Percentiles rank a stretch among this genome's conserved stretches.
Evolutionary conservation across 139 green algal species (phyloP).

Genomic region (Zygnema circumcarinatum): DNA sequence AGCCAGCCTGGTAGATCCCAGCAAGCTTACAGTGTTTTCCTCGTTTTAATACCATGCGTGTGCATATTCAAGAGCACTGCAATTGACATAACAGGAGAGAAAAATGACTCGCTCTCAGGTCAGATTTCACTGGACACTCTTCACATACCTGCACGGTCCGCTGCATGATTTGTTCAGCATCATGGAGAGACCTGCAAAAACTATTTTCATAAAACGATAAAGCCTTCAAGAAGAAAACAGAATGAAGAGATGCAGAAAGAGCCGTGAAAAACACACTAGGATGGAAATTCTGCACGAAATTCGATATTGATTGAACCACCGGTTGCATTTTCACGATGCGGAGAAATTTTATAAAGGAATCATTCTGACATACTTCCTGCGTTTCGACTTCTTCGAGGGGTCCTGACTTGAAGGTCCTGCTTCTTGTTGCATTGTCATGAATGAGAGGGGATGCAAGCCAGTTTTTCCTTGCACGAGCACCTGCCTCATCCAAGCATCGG

Average conservation of each 20-base stretch:
- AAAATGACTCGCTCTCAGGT: neutral
- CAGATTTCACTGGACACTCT: neutral
- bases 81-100: neutral
- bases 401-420: no score
- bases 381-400: neutral
- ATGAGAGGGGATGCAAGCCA: no score
- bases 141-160: neutral
- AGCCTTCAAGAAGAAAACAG: neutral
- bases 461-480: no score
- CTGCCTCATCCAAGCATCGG: no score
- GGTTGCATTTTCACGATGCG: neutral
- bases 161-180: neutral
- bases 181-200: neutral
- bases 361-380: neutral
- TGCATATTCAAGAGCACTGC: neutral
- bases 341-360: no score
- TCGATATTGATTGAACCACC: neutral
- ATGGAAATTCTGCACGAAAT: neutral
- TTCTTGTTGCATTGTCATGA: no score
- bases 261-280: neutral
- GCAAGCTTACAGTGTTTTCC: neutral
- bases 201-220: neutral
- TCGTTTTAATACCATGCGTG: neutral
- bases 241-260: neutral
- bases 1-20: no score